Percentiles rank a stretch among this genome's conserved stretches.
These are phyloP conservation scores for Mycena capillaripes DNA, from an alignment of 768 basidiomycete species.

Conservation along the genomic window DNA sequence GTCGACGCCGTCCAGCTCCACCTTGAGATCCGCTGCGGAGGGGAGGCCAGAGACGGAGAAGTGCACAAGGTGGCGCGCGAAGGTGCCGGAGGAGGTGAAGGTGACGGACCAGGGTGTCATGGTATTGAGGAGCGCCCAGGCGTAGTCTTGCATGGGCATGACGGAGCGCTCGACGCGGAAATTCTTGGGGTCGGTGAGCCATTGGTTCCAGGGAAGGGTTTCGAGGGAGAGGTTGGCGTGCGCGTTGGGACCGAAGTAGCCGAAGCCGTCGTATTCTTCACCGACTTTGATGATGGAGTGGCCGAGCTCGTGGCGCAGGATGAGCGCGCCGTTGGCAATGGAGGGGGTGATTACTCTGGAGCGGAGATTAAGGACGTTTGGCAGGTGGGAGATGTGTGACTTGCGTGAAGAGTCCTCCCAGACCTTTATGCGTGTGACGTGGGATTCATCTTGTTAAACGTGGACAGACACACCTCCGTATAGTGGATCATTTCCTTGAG, in stretches of 20 bases:
- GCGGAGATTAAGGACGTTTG: slow-evolving; percentile 7
- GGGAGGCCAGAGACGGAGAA: slow-evolving; percentile 85
- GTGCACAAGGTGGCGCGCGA: slow-evolving; percentile 70
- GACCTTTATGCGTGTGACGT: slow-evolving; percentile 55
- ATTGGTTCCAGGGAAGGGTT: slow-evolving; percentile 77
- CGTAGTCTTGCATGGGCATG: slow-evolving; percentile 83
- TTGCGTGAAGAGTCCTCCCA: slow-evolving; percentile 86
- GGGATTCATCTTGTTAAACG: not conserved
- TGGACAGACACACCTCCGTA: slow-evolving; percentile 72
- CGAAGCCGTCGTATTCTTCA: slow-evolving; percentile 81
- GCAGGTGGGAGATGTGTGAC: slow-evolving; percentile 39
- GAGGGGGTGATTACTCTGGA: slow-evolving; percentile 83
- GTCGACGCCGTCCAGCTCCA: slow-evolving; percentile 72
- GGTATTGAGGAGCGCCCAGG: slow-evolving; percentile 80
- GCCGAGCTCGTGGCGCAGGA: slow-evolving; percentile 84
- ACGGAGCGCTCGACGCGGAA: slow-evolving; percentile 73
- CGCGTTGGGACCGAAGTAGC: slow-evolving; percentile 80
- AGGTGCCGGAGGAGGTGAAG: slow-evolving; percentile 76
- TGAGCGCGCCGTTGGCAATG: slow-evolving; percentile 77
- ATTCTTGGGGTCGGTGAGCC: slow-evolving; percentile 64
- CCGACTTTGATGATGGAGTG: slow-evolving; percentile 86
- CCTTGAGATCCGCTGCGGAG: slow-evolving; percentile 60
- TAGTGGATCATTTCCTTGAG: slow-evolving; percentile 80
- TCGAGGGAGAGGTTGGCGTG: slow-evolving; percentile 56
- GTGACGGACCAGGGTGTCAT: slow-evolving; percentile 69